Base-by-base conservation (phyloP, 768 basidiomycete genomes). In the Russula emetica region DNA sequence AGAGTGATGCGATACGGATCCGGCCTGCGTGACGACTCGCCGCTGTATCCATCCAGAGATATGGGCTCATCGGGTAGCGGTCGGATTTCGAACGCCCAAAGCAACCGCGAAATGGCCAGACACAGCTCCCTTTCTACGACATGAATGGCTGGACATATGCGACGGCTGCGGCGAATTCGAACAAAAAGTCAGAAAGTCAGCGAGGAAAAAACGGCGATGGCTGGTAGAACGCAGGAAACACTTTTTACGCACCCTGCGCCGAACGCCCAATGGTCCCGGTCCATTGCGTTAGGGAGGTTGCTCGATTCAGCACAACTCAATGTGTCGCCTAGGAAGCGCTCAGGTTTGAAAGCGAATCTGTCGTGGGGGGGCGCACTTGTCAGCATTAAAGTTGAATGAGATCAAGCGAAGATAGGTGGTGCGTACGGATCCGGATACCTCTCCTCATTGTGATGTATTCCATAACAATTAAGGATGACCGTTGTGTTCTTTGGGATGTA, bases 191-290 rank as follows among this genome's bases (percentile, higher is more conserved):
- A n/a, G n/a, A n/a, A 49, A 0, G 28, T 45, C 42, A 36, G 44
- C 61, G 11, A 30, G 14, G 32, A 53, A n/a, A 53, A n/a, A 3
- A 38, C 20, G 11, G 51, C 1, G 53, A 52, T 55, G 24, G 6
- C 11, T 2, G 6, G 45, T n/a, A 24, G 28, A 30, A 26, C 7
- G 47, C 13, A 49, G 18, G 22, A 6, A 26, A 49, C 0, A 26
- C 5, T n/a, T n/a, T 36, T 14, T 40, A 70, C 75, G 32, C 66
- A 82, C 80, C 80, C 81, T 1, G 71, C 79, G 18, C 81, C 81
- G 58, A 80, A 82, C 70, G 76, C 75, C 81, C 81, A 82, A 60
- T 82, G 79, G 63, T 82, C 81, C 42, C 80, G 76, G 56, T 82
- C 73, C 65, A 73, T 72, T 9, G 79, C 73, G 63, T 82, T 73